Base-by-base conservation (phyloP, 2,329 filamentous ascomycete species). In the Aspergillus sp. region DNA sequence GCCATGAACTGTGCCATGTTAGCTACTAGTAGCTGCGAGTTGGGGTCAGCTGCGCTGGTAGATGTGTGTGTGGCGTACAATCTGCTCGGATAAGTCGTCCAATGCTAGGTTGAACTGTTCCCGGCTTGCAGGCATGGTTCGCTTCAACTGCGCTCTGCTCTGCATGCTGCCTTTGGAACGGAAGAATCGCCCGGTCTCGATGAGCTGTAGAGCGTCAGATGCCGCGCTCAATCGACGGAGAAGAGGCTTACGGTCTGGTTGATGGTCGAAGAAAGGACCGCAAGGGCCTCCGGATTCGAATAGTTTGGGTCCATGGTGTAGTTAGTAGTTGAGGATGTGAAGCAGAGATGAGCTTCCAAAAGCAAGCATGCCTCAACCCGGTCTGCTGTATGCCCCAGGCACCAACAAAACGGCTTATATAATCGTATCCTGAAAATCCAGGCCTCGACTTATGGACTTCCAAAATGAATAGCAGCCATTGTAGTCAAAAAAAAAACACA, bases 181-280 rank as follows among this genome's bases (percentile, higher is more conserved):
- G 32, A 64, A 63, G 34, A 62, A 57, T 6, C 59, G 57, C 13
- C 57, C 60, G 8, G 57, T 62, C 20, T 63, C 61, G 33, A 63
- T 47, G 15, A 64, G 52, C 61, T 64, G 42, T 12, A 12, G n/a
- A 53, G 50, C 42, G 19, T 7, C 17, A 7, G 20, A 12, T 20
- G 13, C 15, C 17, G 24, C 20, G 19, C 28, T 22, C 25, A 3
- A 28, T 25, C 24, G 22, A 5, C n/a, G 29, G 11, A 31, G n/a
- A 26, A 26, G 5, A 30, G 15, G 25, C 36, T 34, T 50, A 61
- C 59, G 33, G 57, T 61, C 36, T 56, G 51, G 34, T 63, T 59
- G 32, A 60, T 47, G 40, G 51, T 48, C 14, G 53, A 43, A 17
- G 58, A 53, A 14, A 63, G 37, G 8, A 51, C 49, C 26, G 48